Evolutionary conservation across 2,329 filamentous ascomycete genomes (phyloP).

Genomic region (Aspergillus japonicus): DNA sequence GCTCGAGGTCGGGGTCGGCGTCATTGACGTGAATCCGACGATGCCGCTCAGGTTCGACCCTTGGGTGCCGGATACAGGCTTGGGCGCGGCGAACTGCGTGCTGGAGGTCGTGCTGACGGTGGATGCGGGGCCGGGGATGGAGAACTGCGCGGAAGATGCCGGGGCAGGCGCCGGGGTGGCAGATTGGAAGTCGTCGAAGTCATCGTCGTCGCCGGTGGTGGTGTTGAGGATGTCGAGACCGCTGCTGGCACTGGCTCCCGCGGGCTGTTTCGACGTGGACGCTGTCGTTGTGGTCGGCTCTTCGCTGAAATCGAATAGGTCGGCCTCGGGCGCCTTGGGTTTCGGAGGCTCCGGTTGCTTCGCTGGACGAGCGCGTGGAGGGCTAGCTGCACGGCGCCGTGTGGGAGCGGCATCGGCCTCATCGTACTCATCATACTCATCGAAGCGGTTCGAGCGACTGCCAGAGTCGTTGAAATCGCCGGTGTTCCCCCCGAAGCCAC

Average conservation of each 20-base stretch:
- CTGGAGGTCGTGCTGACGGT: slow-evolving; percentile 49
- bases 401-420: slow-evolving; percentile 63
- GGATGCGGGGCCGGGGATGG: slow-evolving; percentile 47
- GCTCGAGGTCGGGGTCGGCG: slow-evolving; percentile 62
- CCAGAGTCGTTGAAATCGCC: slow-evolving; percentile 68
- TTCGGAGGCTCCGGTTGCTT: slow-evolving; percentile 69
- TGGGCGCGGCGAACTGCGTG: slow-evolving; percentile 75
- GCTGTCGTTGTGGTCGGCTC: slow-evolving; percentile 56
- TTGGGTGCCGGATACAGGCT: slow-evolving; percentile 81
- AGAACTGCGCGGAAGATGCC: slow-evolving; percentile 38
- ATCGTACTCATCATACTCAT: slow-evolving; percentile 96
- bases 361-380: slow-evolving; percentile 40
- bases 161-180: slow-evolving; percentile 55
- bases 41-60: slow-evolving; percentile 78
- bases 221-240: slow-evolving; percentile 51
- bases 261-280: slow-evolving; percentile 46
- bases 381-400: slow-evolving; percentile 51
- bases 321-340: slow-evolving; percentile 80
- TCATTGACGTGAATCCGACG: slow-evolving; percentile 75
- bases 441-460: slow-evolving; percentile 71
- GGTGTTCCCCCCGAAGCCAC: slow-evolving; percentile 79
- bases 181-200: slow-evolving; percentile 94
- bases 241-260: slow-evolving; percentile 33
- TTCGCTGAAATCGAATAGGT: slow-evolving; percentile 86
- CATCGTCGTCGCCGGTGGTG: slow-evolving; percentile 68